Evolutionary conservation across 305 asterid species (phyloP).

Genomic region (Ajuga reptans): DNA sequence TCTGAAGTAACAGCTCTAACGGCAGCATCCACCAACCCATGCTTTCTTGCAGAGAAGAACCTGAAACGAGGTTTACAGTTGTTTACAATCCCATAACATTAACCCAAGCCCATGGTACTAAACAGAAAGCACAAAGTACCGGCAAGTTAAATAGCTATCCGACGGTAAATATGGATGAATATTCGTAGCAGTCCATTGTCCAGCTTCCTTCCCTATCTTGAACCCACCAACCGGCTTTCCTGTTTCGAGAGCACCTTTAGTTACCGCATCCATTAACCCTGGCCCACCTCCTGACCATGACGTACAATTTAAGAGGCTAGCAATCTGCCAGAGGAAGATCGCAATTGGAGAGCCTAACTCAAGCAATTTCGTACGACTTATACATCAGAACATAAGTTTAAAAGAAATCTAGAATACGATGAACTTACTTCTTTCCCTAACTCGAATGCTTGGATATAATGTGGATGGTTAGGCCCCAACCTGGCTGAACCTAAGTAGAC

Average conservation of each 20-base stretch:
- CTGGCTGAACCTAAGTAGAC: constrained; percentile 91
- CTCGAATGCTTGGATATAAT: constrained; percentile 47
- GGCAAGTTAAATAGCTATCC: constrained; percentile 68
- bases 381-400: neutral
- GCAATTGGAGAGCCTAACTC: constrained; percentile 15
- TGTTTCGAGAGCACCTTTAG: constrained; percentile 78
- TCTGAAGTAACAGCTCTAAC: constrained; percentile 49
- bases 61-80: constrained; percentile 27
- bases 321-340: constrained; percentile 41
- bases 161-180: constrained; percentile 66
- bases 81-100: neutral
- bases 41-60: constrained; percentile 93
- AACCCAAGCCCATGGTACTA: neutral
- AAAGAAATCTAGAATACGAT: neutral
- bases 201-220: constrained; percentile 83
- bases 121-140: constrained; percentile 34
- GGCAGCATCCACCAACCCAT: constrained; percentile 87
- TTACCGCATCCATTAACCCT: constrained; percentile 91
- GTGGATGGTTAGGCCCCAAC: constrained; percentile 65
- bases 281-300: constrained; percentile 97
- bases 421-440: constrained; percentile 53
- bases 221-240: constrained; percentile 90
- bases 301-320: constrained; percentile 62
- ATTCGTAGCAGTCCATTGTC: constrained; percentile 74
- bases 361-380: constrained; percentile 1